Conservation (phyloP, 768 basidiomycete species). For the Auriculariales sp. region DNA sequence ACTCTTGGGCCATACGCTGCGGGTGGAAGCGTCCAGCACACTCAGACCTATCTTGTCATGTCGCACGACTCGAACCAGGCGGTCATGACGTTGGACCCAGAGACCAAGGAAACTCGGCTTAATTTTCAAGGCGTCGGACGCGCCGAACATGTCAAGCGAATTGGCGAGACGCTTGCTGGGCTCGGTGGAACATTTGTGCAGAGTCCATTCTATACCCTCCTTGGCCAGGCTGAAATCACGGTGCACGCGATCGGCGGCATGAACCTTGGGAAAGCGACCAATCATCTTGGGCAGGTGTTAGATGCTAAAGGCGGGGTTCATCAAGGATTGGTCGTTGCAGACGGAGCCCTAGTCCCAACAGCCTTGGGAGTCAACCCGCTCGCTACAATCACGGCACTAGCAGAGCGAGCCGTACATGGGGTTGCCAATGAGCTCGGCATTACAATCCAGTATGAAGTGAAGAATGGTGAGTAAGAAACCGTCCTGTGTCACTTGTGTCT, state of each 20-base stretch:
- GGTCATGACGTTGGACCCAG: neutral
- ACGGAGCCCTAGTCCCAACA: neutral
- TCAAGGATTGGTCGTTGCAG: neutral
- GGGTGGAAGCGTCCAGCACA: slow-evolving; percentile 2
- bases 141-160: neutral
- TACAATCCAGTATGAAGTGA: neutral
- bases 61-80: slow-evolving; percentile 3
- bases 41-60: slow-evolving; percentile 3
- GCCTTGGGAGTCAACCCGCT: slow-evolving; percentile 3
- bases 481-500: neutral
- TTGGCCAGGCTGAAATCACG: slow-evolving; percentile 1
- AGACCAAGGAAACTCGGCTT: neutral
- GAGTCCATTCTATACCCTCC: slow-evolving; percentile 1
- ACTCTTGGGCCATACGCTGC: slow-evolving; percentile 1
- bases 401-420: slow-evolving; percentile 1
- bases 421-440: neutral
- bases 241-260: slow-evolving; percentile 3
- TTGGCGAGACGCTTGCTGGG: slow-evolving; percentile 3
- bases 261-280: neutral
- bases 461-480: neutral
- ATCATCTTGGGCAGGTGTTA: slow-evolving; percentile 1
- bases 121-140: neutral
- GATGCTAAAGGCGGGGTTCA: neutral
- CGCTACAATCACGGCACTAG: slow-evolving; percentile 3
- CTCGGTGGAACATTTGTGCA: slow-evolving; percentile 1